Evolutionary conservation across 2,329 filamentous ascomycete genomes (phyloP), one percentile per base, ranked within the genome.

Genomic region (Fusarium denticulatum): DNA sequence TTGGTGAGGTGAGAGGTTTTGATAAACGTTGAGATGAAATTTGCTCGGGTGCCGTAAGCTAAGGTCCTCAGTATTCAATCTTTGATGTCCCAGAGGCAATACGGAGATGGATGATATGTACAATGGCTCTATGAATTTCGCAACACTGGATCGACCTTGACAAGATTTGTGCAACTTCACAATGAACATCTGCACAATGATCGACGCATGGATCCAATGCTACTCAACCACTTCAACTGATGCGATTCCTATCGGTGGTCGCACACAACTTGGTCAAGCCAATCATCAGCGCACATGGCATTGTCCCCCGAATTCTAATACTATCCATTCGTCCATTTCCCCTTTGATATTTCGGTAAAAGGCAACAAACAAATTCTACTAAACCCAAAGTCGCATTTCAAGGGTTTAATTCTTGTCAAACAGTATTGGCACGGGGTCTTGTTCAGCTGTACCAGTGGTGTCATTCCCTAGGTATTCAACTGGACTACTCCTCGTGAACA

Each of bases 231-330:
- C 57, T 45, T 30, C 53, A 39, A 58, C 42, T 45, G 46, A 62
- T 39, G 53, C 36, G 45, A 62, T 64, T 57, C 34, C 55, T 24
- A 58, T 52, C 34, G 4, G 30, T 30, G 52, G 46, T 56, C 62
- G 59, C 59, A 46, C 53, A 46, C 50, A 36, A 37, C 24, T 56
- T 49, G 45, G 64, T 75, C 49, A 65, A 67, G 64, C 78, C 78
- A 79, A 79, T 79, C 78, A 78, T 76, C 63, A 67, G 52, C 65
- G 71, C 80, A 81, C 80, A 81, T 81, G 80, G 64, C 60, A 46
- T n/a, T 47, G 34, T 37, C 57, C 40, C 60, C 67, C 70, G 73
- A 61, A 55, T 64, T 68, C 67, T 60, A 49, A 60, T 60, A 49
- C 40, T 58, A 37, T 47, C 72, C 60, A 55, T 75, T 62, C 57